phyloP scores from a whole-genome alignment of 768 basidiomycete species.

The Mycena vitilis region DNA sequence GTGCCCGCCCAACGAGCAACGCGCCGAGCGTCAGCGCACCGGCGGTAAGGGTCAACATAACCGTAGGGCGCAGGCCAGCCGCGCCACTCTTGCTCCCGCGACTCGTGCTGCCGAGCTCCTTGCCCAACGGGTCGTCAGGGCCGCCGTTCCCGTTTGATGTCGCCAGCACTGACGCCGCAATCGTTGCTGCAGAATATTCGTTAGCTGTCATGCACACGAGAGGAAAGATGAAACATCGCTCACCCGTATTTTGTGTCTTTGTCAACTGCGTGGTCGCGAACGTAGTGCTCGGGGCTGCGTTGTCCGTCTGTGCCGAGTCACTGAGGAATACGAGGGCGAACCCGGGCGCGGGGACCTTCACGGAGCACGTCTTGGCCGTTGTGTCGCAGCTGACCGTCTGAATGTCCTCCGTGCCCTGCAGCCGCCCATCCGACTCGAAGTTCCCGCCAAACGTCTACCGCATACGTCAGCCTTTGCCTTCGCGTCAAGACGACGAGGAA shows the following conservation, averaged over 20 bases:
- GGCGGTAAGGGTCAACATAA: background rate
- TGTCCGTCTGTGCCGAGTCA: constrained; percentile 46
- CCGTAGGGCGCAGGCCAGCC: constrained; percentile 5
- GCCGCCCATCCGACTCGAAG: constrained; percentile 76
- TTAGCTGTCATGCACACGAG: background rate
- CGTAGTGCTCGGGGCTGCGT: constrained; percentile 50
- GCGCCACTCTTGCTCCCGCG: constrained; percentile 22
- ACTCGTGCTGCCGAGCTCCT: constrained; percentile 30
- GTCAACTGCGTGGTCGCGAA: constrained; percentile 72
- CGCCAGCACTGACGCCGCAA: constrained; percentile 64
- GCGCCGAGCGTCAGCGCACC: constrained; percentile 19
- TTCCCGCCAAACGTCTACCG: constrained; percentile 59
- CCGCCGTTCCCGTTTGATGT: constrained; percentile 57
- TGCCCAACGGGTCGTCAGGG: constrained; percentile 2
- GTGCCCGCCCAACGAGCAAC: constrained; percentile 17
- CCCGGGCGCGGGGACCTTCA: constrained; percentile 76
- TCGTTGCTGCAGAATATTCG: constrained; percentile 45
- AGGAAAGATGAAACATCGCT: background rate
- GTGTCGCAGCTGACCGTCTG: constrained; percentile 70
- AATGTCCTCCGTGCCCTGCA: constrained; percentile 64
- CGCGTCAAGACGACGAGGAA: background rate
- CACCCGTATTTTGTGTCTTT: constrained; percentile 59
- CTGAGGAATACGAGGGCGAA: constrained; percentile 82
- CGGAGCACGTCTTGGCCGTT: constrained; percentile 60
- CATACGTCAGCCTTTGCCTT: background rate